Evolutionary conservation across 2,329 filamentous ascomycete species (phyloP).

Genomic region (Pseudomassariella vexata): DNA sequence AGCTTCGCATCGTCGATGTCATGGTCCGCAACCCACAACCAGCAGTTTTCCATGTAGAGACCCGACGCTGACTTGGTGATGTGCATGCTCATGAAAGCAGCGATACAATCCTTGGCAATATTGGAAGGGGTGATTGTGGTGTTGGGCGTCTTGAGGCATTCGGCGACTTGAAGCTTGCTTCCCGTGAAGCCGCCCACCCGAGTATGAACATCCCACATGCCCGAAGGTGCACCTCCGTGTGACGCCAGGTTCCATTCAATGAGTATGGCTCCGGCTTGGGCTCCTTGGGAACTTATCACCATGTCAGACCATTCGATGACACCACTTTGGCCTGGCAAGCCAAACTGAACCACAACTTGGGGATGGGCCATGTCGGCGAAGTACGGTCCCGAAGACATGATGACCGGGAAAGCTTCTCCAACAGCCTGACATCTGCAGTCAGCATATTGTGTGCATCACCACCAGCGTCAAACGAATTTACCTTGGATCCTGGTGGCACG

Average conservation of each 20-base stretch:
- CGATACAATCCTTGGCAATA: constrained; percentile 29
- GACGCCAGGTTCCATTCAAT: constrained; percentile 57
- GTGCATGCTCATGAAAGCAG: constrained; percentile 37
- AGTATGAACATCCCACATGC: constrained; percentile 73
- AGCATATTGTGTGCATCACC: no score
- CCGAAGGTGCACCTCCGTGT: constrained; percentile 30
- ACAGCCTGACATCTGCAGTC: no score
- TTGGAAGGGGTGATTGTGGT: constrained; percentile 14
- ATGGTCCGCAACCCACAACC: constrained; percentile 39
- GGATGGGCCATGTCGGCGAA: constrained; percentile 49
- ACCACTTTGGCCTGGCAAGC: constrained; percentile 49
- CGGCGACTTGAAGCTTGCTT: constrained; percentile 59
- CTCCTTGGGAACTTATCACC: constrained; percentile 54
- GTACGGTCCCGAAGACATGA: constrained; percentile 42
- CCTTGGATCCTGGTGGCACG: constrained; percentile 40
- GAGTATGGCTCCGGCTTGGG: constrained; percentile 54
- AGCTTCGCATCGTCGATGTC: constrained; percentile 41
- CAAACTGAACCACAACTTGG: constrained; percentile 51
- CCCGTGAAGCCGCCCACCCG: constrained; percentile 69
- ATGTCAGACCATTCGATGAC: constrained; percentile 58
- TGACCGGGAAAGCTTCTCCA: constrained; percentile 51
- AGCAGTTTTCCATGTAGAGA: constrained; percentile 37
- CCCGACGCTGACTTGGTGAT: constrained; percentile 31
- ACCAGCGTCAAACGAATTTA: no score
- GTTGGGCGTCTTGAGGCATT: constrained; percentile 46